Base-by-base conservation (phyloP, 495 filamentous ascomycete genomes). In the Immersiella caudata region DNA sequence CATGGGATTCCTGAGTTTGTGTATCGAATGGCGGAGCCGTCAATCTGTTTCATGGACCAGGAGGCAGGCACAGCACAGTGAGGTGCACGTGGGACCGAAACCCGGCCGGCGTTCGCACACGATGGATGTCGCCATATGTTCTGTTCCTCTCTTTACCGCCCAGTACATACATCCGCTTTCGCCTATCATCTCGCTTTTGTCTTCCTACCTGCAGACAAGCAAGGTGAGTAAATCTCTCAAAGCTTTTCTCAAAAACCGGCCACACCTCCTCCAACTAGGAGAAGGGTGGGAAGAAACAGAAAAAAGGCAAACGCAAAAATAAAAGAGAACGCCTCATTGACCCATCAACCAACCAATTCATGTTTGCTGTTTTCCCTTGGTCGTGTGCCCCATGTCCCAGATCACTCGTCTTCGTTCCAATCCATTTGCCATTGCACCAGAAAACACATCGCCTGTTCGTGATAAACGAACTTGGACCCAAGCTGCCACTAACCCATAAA, bases 131-230 rank as follows among this genome's bases (percentile, higher is more conserved):
- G 52, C 52, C 25, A 26, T 55, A 27, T 60, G 24, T 60, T 40
- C 29, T 21, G n/a, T 60, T 40, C 57, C 25, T 33, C 26, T 60
- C 36, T 60, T 60, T 14, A 16, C 29, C 25, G 5, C 14, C 57
- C 57, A 60, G 29, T 60, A 60, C 57, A 60, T 33, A 60, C 57
- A 60, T 21, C 57, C n/a, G 26, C 57, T 40, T 21, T 20, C 57
- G 57, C 20, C 57, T 7, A 33, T 40, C 57, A 4, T 35, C 25
- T 22, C 27, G 24, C 29, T 60, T 25, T 33, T 60, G n/a, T 60
- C 29, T 29, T 29, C 9, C 20, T 33, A 33, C 57, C 20, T 60
- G 25, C 57, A 60, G 29, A 21, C 25, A 60, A 36, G 57, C n/a
- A 21, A 60, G 18, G 29, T 29, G 14, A 35, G 26, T 14, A 25